Conservation (phyloP, 2,329 filamentous ascomycete genomes). For the Cladosporium phlei region DNA sequence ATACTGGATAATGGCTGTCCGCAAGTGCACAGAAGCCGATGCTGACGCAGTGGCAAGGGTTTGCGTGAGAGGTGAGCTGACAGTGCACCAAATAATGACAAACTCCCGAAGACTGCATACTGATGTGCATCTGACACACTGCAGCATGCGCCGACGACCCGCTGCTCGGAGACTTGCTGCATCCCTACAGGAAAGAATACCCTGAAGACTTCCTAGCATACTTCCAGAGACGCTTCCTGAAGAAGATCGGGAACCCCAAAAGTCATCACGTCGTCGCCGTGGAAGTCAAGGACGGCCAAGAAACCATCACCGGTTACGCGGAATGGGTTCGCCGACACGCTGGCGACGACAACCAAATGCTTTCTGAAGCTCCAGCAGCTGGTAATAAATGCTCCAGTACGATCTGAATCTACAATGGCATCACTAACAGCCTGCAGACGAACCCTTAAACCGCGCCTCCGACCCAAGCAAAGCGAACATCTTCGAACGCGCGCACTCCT, state of each 20-base stretch:
- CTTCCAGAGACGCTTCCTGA: conserved; percentile 13
- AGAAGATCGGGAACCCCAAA: neutral
- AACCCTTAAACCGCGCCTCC: conserved; percentile 20
- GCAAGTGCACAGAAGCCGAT: conserved; percentile 1
- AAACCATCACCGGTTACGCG: conserved; percentile 3
- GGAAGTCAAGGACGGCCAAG: neutral
- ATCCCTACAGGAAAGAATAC: conserved; percentile 27
- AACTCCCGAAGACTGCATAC: neutral
- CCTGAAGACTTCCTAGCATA: conserved; percentile 29
- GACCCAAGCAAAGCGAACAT: conserved; percentile 18
- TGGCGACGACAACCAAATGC: neutral
- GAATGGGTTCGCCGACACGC: neutral
- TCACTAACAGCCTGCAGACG: neutral
- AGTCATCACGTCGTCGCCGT: conserved; percentile 3
- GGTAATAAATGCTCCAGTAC: neutral
- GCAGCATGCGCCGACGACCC: conserved; percentile 32
- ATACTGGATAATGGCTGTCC: conserved; percentile 1
- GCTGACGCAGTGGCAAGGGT: neutral
- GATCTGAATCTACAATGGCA: too few species aligned
- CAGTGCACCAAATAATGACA: neutral
- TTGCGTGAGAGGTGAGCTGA: conserved; percentile 2
- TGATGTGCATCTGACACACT: neutral
- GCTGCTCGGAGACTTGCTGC: conserved; percentile 31
- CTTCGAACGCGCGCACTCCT: conserved; percentile 17
- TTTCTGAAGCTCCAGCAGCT: neutral